Evolutionary conservation across 2,329 filamentous ascomycete species (phyloP).

Genomic region (Taxawa tesnikishii): DNA sequence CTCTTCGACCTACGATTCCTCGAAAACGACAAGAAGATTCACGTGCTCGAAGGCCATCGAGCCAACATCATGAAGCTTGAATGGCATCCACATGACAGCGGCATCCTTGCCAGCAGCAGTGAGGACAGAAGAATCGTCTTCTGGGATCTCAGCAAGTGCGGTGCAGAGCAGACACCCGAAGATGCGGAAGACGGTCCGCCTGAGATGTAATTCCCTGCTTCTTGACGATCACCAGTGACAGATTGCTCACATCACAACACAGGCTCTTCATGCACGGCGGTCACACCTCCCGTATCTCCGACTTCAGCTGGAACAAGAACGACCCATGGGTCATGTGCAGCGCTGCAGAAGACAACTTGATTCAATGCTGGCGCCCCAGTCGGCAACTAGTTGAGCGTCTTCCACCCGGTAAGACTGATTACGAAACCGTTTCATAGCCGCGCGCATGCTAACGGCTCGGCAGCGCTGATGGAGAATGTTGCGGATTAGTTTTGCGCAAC

Average conservation of each 20-base stretch:
- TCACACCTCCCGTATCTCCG: conserved; percentile 90
- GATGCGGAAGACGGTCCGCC: conserved; percentile 91
- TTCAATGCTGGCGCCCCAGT: conserved; percentile 60
- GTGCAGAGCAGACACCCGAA: conserved; percentile 88
- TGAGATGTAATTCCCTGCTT: conserved; percentile 57
- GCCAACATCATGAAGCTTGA: conserved; percentile 84
- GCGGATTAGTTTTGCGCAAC: too few relatives aligned
- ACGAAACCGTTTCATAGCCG: conserved; percentile 14
- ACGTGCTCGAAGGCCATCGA: conserved; percentile 77
- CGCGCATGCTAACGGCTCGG: conserved; percentile 3
- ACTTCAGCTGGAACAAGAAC: conserved; percentile 96
- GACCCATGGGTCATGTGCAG: conserved; percentile 95
- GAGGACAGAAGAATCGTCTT: conserved; percentile 91
- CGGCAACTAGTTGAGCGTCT: conserved; percentile 21
- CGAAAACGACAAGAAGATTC: conserved; percentile 70
- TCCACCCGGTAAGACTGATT: conserved; percentile 17
- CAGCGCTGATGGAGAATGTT: conserved; percentile 2
- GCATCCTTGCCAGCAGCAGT: conserved; percentile 79
- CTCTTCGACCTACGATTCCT: conserved; percentile 75
- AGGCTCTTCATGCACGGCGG: conserved; percentile 97
- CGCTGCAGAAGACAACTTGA: conserved; percentile 89
- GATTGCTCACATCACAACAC: conserved; percentile 9
- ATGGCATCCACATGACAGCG: conserved; percentile 87
- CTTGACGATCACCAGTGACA: conserved; percentile 12
- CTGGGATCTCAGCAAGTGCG: conserved; percentile 87